phyloP scores from a whole-genome alignment of 2,329 filamentous ascomycete genomes.

The Pseudogymnoascus verrucosus region DNA sequence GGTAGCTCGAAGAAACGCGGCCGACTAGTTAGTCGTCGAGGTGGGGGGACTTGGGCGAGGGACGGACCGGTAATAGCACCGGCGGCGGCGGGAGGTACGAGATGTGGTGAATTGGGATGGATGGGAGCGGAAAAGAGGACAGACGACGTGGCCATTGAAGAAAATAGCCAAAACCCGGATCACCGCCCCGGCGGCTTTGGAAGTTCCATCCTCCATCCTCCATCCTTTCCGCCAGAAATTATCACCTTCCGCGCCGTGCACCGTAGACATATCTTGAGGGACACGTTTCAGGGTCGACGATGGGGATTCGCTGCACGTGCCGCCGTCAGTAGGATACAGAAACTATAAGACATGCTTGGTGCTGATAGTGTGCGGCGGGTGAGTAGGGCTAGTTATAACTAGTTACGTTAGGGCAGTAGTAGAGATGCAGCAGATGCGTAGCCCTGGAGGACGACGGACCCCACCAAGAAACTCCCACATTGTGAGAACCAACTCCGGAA shows the following conservation, averaged over 20 bases:
- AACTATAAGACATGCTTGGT: background rate
- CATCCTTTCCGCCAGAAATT: background rate
- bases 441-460: background rate
- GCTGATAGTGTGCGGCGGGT: background rate
- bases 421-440: background rate
- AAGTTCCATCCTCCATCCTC: background rate
- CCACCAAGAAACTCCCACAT: background rate
- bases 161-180: background rate
- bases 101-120: background rate
- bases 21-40: background rate
- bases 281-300: background rate
- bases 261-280: background rate
- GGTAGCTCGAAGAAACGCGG: background rate
- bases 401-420: background rate
- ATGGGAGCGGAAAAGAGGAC: background rate
- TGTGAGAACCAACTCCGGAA: background rate
- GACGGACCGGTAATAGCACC: background rate
- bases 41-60: background rate
- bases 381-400: background rate
- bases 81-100: background rate
- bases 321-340: background rate
- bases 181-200: background rate
- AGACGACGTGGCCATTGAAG: background rate
- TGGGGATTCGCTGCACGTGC: background rate
- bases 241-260: background rate